phyloP scores from a whole-genome alignment of 1,284 basidiomycete genomes.

The Salmacisia buchloeana region DNA sequence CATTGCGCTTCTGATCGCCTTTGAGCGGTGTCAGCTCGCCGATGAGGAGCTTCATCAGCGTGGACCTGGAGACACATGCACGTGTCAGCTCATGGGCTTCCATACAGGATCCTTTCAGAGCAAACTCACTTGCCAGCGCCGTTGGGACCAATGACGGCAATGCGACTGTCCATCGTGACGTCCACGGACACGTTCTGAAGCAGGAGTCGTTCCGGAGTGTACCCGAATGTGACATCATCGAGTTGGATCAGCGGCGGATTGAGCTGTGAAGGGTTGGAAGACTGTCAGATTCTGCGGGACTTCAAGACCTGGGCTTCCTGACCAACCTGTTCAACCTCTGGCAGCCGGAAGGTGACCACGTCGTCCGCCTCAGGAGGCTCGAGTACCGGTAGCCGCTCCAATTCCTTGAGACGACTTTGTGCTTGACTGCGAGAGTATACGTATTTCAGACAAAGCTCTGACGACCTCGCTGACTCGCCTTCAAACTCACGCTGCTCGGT shows the following conservation, averaged over 20 bases:
- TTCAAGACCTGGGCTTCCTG: not conserved
- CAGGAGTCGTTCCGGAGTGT: conserved; percentile 72
- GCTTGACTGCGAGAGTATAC: conserved; percentile 69
- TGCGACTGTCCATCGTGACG: conserved; percentile 50
- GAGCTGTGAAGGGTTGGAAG: conserved; percentile 70
- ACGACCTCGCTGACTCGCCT: conserved; percentile 1
- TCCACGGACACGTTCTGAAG: conserved; percentile 81
- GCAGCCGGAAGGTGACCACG: conserved; percentile 61
- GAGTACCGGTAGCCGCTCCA: conserved; percentile 93
- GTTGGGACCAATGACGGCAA: conserved; percentile 45
- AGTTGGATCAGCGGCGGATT: conserved; percentile 93
- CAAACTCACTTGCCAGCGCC: conserved; percentile 53
- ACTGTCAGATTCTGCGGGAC: conserved; percentile 52
- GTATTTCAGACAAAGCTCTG: conserved; percentile 55
- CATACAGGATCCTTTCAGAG: conserved; percentile 62
- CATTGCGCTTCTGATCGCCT: conserved; percentile 84
- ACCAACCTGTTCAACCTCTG: conserved; percentile 36
- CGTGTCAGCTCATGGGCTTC: not conserved
- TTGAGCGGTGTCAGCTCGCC: conserved; percentile 75
- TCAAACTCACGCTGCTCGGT: conserved; percentile 28
- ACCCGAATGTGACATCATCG: conserved; percentile 86
- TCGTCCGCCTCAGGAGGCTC: conserved; percentile 80
- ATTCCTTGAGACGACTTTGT: conserved; percentile 94
- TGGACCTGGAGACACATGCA: conserved; percentile 70
- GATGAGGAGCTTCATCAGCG: conserved; percentile 90